phyloP scores from a whole-genome alignment of 2,329 filamentous ascomycete genomes.

The Pseudogymnoascus sp. region DNA sequence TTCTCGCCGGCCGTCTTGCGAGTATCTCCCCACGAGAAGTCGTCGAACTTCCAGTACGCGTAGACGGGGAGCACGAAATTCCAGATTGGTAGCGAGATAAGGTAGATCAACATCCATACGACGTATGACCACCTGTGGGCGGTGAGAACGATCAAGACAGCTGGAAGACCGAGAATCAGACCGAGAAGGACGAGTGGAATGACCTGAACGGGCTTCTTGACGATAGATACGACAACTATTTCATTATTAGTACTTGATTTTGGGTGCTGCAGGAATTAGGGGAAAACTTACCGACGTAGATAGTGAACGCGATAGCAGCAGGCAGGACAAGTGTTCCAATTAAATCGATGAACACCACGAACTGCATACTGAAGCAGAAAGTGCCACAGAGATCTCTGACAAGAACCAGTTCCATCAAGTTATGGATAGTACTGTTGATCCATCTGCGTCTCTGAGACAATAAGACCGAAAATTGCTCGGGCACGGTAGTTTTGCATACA shows the following conservation, averaged over 20 bases:
- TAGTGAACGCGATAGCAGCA: conserved; percentile 91
- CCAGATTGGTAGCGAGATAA: conserved; percentile 89
- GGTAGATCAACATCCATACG: conserved; percentile 94
- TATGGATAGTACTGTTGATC: conserved; percentile 99
- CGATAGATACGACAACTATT: conserved; percentile 76
- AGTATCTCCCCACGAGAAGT: conserved; percentile 98
- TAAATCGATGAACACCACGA: conserved; percentile 91
- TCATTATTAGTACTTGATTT: conserved; percentile 15
- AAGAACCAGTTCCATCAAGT: conserved; percentile 92
- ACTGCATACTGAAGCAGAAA: conserved; percentile 99
- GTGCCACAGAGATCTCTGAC: conserved; percentile 95
- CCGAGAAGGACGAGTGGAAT: conserved; percentile 85
- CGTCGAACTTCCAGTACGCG: conserved; percentile 99
- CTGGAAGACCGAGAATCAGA: conserved; percentile 88
- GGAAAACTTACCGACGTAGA: conserved; percentile 74
- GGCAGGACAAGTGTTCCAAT: conserved; percentile 90
- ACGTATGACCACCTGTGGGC: conserved; percentile 91
- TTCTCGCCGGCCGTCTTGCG: conserved; percentile 89
- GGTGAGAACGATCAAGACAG: conserved; percentile 82
- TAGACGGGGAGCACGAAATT: conserved; percentile 93
- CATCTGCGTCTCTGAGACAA: conserved; percentile 91
- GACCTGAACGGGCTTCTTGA: conserved; percentile 65
- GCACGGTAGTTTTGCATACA: conserved; percentile 96
- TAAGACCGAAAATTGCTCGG: conserved; percentile 83
- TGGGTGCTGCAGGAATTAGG: neutral